Evolutionary conservation across 371 early-diverging fungal genomes (phyloP), one percentile per base, ranked within the genome.

Genomic region (Rhizopus microsporus): DNA sequence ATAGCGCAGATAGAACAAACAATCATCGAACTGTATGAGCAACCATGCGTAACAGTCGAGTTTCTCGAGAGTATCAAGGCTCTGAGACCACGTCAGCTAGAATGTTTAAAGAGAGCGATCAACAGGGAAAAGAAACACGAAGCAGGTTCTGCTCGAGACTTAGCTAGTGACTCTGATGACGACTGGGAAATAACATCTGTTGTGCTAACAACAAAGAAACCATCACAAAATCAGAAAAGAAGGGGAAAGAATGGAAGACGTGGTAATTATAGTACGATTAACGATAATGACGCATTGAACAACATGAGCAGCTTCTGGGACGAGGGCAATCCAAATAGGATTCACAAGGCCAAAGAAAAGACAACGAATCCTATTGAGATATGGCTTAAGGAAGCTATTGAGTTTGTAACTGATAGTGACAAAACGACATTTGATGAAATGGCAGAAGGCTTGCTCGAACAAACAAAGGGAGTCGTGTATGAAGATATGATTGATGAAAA

Each of bases 31-130:
- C 48, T 86, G 47, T 69, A 78, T 17, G 76, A 77, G 57, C 68
- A 76, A 35, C 84, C 84, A 0, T 84, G 81, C 31, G 78, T 83
- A 0, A 60, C 75, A 0, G 40, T 83, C 6, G 67, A 77, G 0
- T 77, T 65, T 39, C 46, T 86, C 1, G 54, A 54, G 3, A 74
- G 62, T 17, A 62, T 71, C 16, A 55, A 63, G 4, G 67, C 65
- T 7, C 65, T 86, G 7, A 47, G 58, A 0, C 70, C 71, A 12
- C 46, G 54, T 5, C 86, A 84, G 60, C 29, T 51, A 71, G 5
- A 46, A 74, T 51, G 72, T 43, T 57, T 73, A 61, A 59, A 64
- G 77, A 40, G 75, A 67, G 42, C 42, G 3, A 15, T 1, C 15
- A 42, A 3, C 15, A 58, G 66, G 37, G 47, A 71, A 57, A 33